Evolutionary conservation across 129 eudicot species (phyloP), one percentile per base, ranked within the genome.

Genomic region (Kitagawia praeruptora): DNA sequence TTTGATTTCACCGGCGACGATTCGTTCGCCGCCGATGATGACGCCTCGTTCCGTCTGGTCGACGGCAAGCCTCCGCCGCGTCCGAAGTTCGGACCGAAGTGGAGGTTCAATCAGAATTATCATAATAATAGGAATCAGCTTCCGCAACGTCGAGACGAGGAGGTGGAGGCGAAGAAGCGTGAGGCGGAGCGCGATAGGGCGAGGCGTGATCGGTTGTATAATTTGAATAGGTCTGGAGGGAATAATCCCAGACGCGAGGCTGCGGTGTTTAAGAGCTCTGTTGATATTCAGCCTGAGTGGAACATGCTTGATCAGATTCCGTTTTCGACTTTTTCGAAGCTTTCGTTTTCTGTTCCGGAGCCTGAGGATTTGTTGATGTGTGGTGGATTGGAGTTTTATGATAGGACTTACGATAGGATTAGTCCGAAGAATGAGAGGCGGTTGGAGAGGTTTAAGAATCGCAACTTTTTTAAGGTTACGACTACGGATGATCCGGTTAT

Each of bases 201-300:
- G 12, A 82, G 97, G 23, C 86, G 96, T 2, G 97, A 90, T 75
- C 78, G 96, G 0, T 53, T 86, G 25, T 88, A 86, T 70, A 83
- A 90, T 63, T 83, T 78, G 40, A 90, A 88, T 53, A 85, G 95
- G 12, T 81, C 88, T 5, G 86, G 87, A 18, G 82, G 78, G 6
- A 77, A 80, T 46, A 80, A 80, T 48, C 90, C 80, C 44, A 80
- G 98, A 19, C 89, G 98, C 2, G 98, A 90, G 72, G 88, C 92
- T 1, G 82, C 96, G 2, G 92, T 87, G 13, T 83, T 87, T 63
- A 93, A 93, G 61, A 89, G 96, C 6, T 85, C 91, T 0, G 98
- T 93, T 5, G 98, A 93, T 77, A 93, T 93, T 58, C 96, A 93
- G 69, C 98, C 94, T 4, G 98, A 93, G 54, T 93, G 96, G 98